Evolutionary conservation across 164 flowering plant genomes (phyloP), one percentile per base, ranked within the genome.

Genomic region (Warburgia ugandensis): DNA sequence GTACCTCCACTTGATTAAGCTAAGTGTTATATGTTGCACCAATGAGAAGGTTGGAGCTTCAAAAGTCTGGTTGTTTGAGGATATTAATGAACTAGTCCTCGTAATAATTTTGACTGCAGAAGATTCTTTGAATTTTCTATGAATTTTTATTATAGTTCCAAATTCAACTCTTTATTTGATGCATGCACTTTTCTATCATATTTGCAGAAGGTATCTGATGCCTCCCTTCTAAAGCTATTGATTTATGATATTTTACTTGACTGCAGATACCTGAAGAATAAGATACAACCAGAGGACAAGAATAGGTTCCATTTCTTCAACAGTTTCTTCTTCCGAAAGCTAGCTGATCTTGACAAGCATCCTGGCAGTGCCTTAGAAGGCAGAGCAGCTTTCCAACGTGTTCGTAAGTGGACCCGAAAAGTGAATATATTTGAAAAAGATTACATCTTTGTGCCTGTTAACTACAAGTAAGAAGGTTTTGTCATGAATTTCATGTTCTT

Each of bases 351-450:
- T 27, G 95, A 84, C 74, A 88, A 83, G 75, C 74, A 79, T 72
- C 91, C 86, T 26, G 68, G 75, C 12, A 74, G 81, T 68, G 79
- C 72, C 55, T 73, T 73, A 45, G 94, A 86, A 62, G 95, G 99
- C 45, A 77, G 72, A 59, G 94, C 87, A 50, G 95, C 94, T 61
- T 92, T 88, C 66, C 80, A 65, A 28, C 95, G 92, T 68, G 99
- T 92, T 58, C 88, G 80, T 29, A 88, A 86, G 58, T 92, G 99
- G 99, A 92, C 99, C 21, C 77, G 94, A 64, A 92, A 92, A 73
- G 77, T 92, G 39, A 73, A 86, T 69, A 61, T 92, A 49, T 89
- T 94, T 74, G 86, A 74, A 57, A 92, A 86, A 68, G 95, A 92
- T 68, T 92, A 72, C 62, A 55, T 88, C 54, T 84, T 88, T 62